Conservation (phyloP, 306 rosid genomes). For the Crataegus laevigata region DNA sequence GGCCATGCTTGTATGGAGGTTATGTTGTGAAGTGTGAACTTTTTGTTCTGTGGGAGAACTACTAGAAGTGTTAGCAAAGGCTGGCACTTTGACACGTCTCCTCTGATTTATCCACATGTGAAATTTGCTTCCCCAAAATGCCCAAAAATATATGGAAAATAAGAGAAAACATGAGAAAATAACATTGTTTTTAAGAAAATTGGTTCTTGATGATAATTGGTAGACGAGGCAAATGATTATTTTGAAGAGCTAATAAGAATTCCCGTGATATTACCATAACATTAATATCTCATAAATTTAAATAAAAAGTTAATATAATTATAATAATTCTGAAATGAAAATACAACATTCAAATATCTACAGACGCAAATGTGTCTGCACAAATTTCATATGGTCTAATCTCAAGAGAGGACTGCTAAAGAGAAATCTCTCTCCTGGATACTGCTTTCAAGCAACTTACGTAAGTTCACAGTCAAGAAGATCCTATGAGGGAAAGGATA, state of each 20-base stretch:
- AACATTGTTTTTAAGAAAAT: neutral
- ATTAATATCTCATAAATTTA: neutral
- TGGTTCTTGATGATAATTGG: neutral
- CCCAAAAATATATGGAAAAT: neutral
- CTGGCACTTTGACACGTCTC: constrained; percentile 32
- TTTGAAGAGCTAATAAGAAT: too few species aligned
- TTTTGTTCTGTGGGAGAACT: constrained; percentile 3
- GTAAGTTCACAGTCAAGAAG: neutral
- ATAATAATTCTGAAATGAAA: neutral
- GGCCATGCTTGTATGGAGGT: constrained; percentile 39
- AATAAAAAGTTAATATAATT: neutral
- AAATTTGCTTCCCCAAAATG: neutral
- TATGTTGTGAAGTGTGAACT: neutral
- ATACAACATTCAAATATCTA: neutral
- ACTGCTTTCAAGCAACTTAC: neutral
- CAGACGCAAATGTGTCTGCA: neutral
- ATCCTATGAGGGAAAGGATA: neutral
- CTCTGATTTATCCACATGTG: constrained; percentile 35
- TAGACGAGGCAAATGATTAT: too few species aligned
- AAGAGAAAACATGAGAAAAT: neutral
- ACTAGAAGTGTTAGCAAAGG: constrained; percentile 23
- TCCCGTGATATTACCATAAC: neutral
- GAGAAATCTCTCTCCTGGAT: neutral
- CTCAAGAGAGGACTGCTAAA: neutral
- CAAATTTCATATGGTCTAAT: neutral